Conservation (phyloP, 305 asterid genomes). For the Fraxinus paxiana region DNA sequence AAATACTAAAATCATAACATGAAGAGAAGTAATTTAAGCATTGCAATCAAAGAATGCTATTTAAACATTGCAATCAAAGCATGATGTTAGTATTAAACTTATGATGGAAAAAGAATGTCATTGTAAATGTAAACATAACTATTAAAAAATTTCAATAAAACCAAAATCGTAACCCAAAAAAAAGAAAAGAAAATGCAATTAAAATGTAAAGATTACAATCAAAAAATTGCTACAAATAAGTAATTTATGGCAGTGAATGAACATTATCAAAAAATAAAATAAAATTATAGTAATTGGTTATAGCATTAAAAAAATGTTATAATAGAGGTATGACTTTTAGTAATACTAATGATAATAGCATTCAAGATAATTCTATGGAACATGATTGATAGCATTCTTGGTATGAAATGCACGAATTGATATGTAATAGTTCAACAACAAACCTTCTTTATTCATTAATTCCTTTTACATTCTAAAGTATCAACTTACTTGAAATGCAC, state of each 20-base stretch:
- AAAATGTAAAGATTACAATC: background rate
- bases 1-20: background rate
- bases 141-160: too few species aligned
- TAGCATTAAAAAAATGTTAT: background rate
- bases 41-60: background rate
- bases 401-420: background rate
- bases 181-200: background rate
- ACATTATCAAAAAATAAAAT: too few species aligned
- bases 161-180: background rate
- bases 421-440: too few species aligned
- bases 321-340: background rate
- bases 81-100: background rate
- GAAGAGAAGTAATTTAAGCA: background rate
- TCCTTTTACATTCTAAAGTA: background rate
- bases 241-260: background rate
- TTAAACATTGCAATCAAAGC: background rate
- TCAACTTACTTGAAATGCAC: background rate
- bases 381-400: background rate
- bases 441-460: background rate
- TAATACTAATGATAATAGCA: background rate
- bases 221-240: background rate
- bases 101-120: background rate
- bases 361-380: background rate
- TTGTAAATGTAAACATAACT: background rate
- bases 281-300: background rate